Percentiles rank a stretch among this genome's conserved stretches.
Evolutionary conservation across 1,284 basidiomycete genomes (phyloP).

Genomic region (Trichosporon inkin): DNA sequence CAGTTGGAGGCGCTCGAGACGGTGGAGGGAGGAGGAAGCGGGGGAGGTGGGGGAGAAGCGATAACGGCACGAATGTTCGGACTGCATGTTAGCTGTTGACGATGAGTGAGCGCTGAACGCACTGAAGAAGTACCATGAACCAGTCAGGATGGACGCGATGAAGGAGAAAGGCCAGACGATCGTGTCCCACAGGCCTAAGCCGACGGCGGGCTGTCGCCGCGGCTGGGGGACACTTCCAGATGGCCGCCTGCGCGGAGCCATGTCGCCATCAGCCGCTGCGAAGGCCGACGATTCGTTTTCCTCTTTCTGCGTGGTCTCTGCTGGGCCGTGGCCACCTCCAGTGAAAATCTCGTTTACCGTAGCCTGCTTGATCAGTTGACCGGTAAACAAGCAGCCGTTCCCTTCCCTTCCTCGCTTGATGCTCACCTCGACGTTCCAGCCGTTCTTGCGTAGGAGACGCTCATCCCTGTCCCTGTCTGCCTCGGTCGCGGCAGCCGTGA

Average conservation of each 20-base stretch:
- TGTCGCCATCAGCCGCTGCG: constrained; percentile 16
- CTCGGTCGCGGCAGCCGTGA: constrained; percentile 42
- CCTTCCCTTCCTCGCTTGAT: too few species aligned
- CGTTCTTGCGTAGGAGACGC: constrained; percentile 42
- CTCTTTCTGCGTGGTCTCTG: constrained; percentile 11
- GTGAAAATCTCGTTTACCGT: constrained; percentile 42
- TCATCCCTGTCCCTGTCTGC: constrained; percentile 42
- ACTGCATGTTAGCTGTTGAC: constrained; percentile 26
- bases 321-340: constrained; percentile 13
- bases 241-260: constrained; percentile 19
- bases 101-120: constrained; percentile 16
- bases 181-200: constrained; percentile 24
- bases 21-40: constrained; percentile 45
- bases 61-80: constrained; percentile 45
- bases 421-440: constrained; percentile 49
- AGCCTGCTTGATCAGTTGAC: constrained; percentile 23
- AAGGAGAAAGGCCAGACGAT: constrained; percentile 40
- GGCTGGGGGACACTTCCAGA: constrained; percentile 17
- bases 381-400: neutral
- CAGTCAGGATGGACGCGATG: constrained; percentile 37
- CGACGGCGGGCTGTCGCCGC: constrained; percentile 8
- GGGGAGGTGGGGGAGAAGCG: constrained; percentile 43
- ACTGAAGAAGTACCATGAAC: constrained; percentile 50
- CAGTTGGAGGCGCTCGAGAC: constrained; percentile 21
- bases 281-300: constrained; percentile 17